Conservation (phyloP, 2,329 filamentous ascomycete genomes). For the Nigrograna mackinnonii region DNA sequence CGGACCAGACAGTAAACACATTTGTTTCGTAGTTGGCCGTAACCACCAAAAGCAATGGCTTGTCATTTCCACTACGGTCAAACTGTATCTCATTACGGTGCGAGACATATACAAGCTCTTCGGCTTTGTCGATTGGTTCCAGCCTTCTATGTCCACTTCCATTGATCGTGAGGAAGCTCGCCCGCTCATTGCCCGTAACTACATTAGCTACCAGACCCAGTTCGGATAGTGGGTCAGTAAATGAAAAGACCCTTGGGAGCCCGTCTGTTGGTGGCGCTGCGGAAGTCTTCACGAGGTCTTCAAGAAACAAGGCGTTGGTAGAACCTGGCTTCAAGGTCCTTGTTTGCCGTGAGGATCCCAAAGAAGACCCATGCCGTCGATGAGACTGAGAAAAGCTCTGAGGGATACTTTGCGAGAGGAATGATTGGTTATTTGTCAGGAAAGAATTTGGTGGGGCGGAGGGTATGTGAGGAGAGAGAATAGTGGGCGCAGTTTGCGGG, state of each 20-base stretch:
- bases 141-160: slow-evolving; percentile 39
- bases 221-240: slow-evolving; percentile 85
- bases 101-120: slow-evolving; percentile 85
- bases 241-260: slow-evolving; percentile 76
- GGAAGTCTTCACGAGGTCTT: slow-evolving; percentile 31
- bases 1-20: slow-evolving; percentile 82
- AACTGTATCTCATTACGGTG: slow-evolving; percentile 60
- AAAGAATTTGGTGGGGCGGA: slow-evolving; percentile 81
- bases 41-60: slow-evolving; percentile 70
- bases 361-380: slow-evolving; percentile 30
- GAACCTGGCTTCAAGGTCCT: slow-evolving; percentile 24
- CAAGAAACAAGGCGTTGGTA: slow-evolving; percentile 28
- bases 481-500: slow-evolving; percentile 48
- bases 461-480: slow-evolving; percentile 46
- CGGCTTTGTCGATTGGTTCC: slow-evolving; percentile 71
- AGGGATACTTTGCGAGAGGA: slow-evolving; percentile 59
- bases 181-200: slow-evolving; percentile 29
- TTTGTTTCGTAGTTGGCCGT: slow-evolving; percentile 78
- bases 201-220: slow-evolving; percentile 74
- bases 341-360: slow-evolving; percentile 23
- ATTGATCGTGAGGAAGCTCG: slow-evolving; percentile 29
- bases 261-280: slow-evolving; percentile 45
- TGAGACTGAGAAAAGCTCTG: slow-evolving; percentile 40
- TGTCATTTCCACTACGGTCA: slow-evolving; percentile 47
- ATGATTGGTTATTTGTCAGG: slow-evolving; percentile 52